Conservation (phyloP, 1,139 yeast species). For the Taphrina flavorubra region DNA sequence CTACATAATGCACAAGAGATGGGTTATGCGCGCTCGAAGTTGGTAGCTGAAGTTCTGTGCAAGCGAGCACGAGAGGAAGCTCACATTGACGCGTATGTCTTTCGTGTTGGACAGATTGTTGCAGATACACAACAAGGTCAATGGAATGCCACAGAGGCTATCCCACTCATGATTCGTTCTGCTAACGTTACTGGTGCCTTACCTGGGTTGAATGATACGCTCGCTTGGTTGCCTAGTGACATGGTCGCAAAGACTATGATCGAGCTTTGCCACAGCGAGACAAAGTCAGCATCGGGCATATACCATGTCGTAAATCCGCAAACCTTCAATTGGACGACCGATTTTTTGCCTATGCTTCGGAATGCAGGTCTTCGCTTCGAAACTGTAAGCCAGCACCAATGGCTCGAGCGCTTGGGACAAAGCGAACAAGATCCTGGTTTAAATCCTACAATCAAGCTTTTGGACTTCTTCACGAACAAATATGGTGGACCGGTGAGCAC, state of each 20-base stretch:
- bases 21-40: conserved; percentile 14
- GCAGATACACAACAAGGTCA: conserved; percentile 18
- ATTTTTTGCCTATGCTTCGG: conserved; percentile 10
- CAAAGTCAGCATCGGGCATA: neutral
- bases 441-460: conserved; percentile 1
- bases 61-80: neutral
- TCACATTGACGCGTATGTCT: neutral
- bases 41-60: conserved; percentile 5
- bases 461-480: conserved; percentile 8
- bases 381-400: conserved; percentile 5
- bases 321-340: neutral
- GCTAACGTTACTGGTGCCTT: conserved; percentile 2
- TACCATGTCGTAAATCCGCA: conserved; percentile 8
- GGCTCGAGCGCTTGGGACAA: neutral
- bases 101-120: conserved; percentile 13
- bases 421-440: conserved; percentile 4
- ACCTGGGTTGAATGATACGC: conserved; percentile 7
- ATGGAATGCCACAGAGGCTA: conserved; percentile 14
- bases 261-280: conserved; percentile 4
- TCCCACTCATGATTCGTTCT: conserved; percentile 9
- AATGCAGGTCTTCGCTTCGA: conserved; percentile 7
- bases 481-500: neutral
- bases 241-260: conserved; percentile 7
- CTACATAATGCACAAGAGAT: conserved; percentile 7
- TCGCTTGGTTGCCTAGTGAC: conserved; percentile 5